Percentiles rank a stretch among this genome's conserved stretches.
Conservation (phyloP, 768 basidiomycete genomes). For the Strobilomyces echinocephalus region DNA sequence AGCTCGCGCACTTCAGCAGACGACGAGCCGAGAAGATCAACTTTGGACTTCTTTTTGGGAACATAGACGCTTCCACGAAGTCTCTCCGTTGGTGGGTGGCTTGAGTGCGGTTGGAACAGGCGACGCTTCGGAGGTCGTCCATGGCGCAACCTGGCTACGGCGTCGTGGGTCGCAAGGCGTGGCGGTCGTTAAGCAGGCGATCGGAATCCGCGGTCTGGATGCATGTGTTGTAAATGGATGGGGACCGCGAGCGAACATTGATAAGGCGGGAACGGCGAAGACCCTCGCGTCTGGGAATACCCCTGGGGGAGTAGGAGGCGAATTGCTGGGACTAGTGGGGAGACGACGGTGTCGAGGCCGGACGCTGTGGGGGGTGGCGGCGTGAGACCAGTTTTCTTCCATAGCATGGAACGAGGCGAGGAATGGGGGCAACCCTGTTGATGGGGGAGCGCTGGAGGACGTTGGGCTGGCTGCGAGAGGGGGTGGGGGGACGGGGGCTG, state of each 20-base stretch:
- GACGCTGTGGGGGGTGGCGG: too few species aligned
- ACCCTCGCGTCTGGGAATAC: too few species aligned
- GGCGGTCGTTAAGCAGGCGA: constrained; percentile 66
- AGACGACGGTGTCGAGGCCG: too few species aligned
- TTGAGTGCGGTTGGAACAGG: constrained; percentile 30
- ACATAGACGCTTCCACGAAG: constrained; percentile 50
- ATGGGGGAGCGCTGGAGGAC: too few species aligned
- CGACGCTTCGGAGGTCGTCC: constrained; percentile 14
- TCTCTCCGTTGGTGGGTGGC: constrained; percentile 8
- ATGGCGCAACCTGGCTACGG: constrained; percentile 22
- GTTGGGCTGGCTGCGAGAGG: too few species aligned
- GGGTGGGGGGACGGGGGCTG: too few species aligned
- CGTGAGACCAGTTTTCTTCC: too few species aligned
- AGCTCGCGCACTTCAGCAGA: constrained; percentile 29
- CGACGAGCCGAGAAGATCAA: constrained; percentile 40
- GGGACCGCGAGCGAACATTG: constrained; percentile 23
- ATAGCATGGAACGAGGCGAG: too few species aligned
- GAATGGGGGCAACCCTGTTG: too few species aligned
- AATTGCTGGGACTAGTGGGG: too few species aligned
- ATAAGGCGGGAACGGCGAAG: too few species aligned
- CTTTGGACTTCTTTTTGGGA: constrained; percentile 71
- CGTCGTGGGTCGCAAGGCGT: constrained; percentile 52
- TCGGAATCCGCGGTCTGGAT: constrained; percentile 41
- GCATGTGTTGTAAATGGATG: constrained; percentile 25
- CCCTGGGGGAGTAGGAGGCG: too few species aligned